Base-by-base conservation (phyloP, 2,329 filamentous ascomycete genomes). In the Paraconiothyrium sp. region DNA sequence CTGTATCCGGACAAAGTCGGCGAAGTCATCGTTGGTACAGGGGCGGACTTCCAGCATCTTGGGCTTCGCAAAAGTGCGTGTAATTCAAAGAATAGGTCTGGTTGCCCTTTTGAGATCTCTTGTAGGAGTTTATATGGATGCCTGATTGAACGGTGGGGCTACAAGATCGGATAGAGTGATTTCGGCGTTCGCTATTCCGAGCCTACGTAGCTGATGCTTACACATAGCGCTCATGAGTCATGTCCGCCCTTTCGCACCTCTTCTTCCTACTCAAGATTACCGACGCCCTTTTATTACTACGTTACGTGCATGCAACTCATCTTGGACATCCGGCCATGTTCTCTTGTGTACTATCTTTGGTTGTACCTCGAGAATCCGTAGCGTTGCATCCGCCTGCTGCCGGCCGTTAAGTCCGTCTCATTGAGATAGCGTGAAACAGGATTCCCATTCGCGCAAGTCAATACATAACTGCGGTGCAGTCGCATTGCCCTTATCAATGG, bases 41-140 rank as follows among this genome's bases (percentile, higher is more conserved):
- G 64, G 73, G 8, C 67, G 72, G 24, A 80, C 44, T 69, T 79
- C 67, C 47, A 80, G 70, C 78, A 80, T 80, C 20, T 30, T n/a
- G 22, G 20, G 3, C 6, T 46, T 24, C 22, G 43, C 43, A 20
- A 24, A 3, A 11, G 43, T 22, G 3, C 20, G 43, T 24, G 46
- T n/a, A n/a, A 1, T 8, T 16, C 11, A 4, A 30, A 11, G 11
- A 48, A 30, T 1, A 14, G 30, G 4, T 32, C 30, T n/a, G 10
- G 3, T 48, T 11, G 24, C n/a, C 2, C n/a, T 13, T 7, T 16
- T 22, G 16, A 16, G 24, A 7, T 32, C 9, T 30, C 22, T 11
- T 8, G 24, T 4, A 9, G 13, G 1, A 3, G 8, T 30, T 24
- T 14, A 24, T 41, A 11, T 54, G 14, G n/a, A n/a, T 30, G 20